Evolutionary conservation across 495 filamentous ascomycete species (phyloP).

Genomic region (Penicillium paxilli): DNA sequence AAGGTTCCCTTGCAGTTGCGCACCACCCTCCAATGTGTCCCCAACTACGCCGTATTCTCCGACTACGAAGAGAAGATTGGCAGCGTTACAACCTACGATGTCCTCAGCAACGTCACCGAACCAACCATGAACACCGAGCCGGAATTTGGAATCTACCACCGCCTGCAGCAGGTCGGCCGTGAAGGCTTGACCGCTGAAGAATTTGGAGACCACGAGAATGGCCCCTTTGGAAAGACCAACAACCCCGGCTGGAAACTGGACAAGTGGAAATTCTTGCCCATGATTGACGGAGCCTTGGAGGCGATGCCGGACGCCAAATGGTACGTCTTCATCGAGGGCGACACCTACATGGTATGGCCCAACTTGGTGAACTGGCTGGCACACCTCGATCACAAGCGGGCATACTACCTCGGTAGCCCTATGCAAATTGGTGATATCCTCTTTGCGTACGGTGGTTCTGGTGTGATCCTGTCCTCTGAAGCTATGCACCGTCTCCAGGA

Average conservation of each 20-base stretch:
- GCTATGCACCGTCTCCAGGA: constrained; percentile 22
- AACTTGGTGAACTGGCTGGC: constrained; percentile 57
- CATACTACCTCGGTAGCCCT: constrained; percentile 53
- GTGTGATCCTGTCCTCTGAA: constrained; percentile 50
- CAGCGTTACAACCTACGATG: constrained; percentile 39
- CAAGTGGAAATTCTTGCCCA: constrained; percentile 68
- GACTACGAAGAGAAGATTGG: constrained; percentile 46
- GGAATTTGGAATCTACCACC: constrained; percentile 44
- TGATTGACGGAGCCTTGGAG: constrained; percentile 55
- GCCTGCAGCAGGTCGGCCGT: constrained; percentile 37
- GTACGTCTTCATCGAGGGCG: constrained; percentile 66
- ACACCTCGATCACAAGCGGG: constrained; percentile 49
- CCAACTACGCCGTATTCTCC: constrained; percentile 47
- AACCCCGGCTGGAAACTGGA: constrained; percentile 61
- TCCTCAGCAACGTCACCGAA: constrained; percentile 39
- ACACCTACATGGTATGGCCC: constrained; percentile 64
- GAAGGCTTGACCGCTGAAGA: constrained; percentile 33
- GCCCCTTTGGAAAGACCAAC: constrained; percentile 34
- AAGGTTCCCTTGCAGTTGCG: constrained; percentile 42
- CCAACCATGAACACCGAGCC: constrained; percentile 32
- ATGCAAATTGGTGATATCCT: constrained; percentile 39
- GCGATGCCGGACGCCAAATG: constrained; percentile 55
- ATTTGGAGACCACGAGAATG: constrained; percentile 32
- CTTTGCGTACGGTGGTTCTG: constrained; percentile 65
- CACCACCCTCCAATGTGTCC: constrained; percentile 41